A percentile compares a stretch with the other conserved stretches of the same genome.
Conservation (phyloP, 176 grass and related monocot species). For the Pontederia crassipes region DNA sequence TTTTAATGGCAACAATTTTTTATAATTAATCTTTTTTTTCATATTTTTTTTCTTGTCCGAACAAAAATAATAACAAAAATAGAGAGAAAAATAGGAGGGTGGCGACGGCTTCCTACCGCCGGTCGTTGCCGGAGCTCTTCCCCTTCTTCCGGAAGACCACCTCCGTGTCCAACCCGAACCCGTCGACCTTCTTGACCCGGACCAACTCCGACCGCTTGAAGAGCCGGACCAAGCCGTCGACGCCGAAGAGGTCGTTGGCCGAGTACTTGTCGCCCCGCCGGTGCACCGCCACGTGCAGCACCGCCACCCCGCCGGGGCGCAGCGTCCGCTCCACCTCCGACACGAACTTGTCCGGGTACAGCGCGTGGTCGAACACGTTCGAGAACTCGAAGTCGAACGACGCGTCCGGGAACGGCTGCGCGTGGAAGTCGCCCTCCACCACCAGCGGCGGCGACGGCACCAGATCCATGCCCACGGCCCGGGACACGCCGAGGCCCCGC, state of each 20-base stretch:
- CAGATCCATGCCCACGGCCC: constrained; percentile 70
- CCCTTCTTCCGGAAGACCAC: constrained; percentile 62
- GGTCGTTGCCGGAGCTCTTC: background rate
- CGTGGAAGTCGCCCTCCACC: constrained; percentile 60
- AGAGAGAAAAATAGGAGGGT: no score
- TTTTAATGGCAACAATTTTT: no score
- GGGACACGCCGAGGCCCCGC: constrained; percentile 37
- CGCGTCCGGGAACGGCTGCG: constrained; percentile 43
- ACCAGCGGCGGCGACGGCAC: constrained; percentile 67
- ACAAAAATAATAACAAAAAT: no score
- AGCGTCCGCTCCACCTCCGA: constrained; percentile 77
- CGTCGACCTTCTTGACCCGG: constrained; percentile 62
- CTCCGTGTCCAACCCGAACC: constrained; percentile 86
- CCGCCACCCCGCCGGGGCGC: constrained; percentile 47
- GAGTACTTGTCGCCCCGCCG: constrained; percentile 83
- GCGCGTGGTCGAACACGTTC: constrained; percentile 90
- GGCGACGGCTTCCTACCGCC: no score
- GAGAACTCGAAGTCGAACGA: constrained; percentile 99
- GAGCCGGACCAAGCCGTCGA: constrained; percentile 38
- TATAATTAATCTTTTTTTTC: no score
- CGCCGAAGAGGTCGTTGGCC: constrained; percentile 61
- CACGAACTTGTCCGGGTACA: constrained; percentile 67
- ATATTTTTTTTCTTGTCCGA: no score
- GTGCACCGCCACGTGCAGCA: constrained; percentile 72
- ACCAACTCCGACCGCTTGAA: constrained; percentile 42